A percentile compares a stretch with the other conserved stretches of the same genome.
Evolutionary conservation across 2,329 filamentous ascomycete species (phyloP).

Genomic region (Sphaerulina vaccinii): DNA sequence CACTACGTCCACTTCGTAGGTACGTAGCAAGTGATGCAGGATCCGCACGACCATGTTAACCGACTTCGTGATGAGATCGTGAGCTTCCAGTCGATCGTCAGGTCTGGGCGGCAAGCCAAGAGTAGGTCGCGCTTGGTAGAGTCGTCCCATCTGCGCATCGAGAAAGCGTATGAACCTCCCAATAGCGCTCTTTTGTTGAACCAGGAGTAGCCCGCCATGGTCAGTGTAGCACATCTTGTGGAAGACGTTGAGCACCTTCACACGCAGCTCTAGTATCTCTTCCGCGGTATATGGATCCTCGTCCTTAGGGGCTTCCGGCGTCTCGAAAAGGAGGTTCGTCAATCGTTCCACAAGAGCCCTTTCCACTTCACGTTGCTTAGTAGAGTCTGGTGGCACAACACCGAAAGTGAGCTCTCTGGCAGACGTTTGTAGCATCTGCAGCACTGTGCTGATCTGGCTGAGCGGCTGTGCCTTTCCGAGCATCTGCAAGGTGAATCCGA

Average conservation of each 20-base stretch:
- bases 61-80: constrained; percentile 46
- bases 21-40: constrained; percentile 58
- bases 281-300: constrained; percentile 41
- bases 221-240: constrained; percentile 61
- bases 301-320: constrained; percentile 45
- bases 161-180: constrained; percentile 73
- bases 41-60: constrained; percentile 63
- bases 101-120: constrained; percentile 10
- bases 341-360: constrained; percentile 60
- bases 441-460: constrained; percentile 61
- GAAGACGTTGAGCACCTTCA: constrained; percentile 48
- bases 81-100: constrained; percentile 27
- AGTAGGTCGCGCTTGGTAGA: constrained; percentile 49
- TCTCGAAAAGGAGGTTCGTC: constrained; percentile 61
- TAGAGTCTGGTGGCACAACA: constrained; percentile 56
- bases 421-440: constrained; percentile 67
- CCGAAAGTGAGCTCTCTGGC: constrained; percentile 64
- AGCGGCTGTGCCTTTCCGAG: constrained; percentile 66
- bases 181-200: constrained; percentile 65
- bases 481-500: constrained; percentile 65
- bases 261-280: constrained; percentile 48
- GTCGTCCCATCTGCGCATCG: constrained; percentile 65
- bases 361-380: constrained; percentile 40
- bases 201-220: constrained; percentile 65
- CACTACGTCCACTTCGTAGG: constrained; percentile 64